These are phyloP conservation scores for Scedosporium aurantiacum DNA, from an alignment of 2,329 filamentous ascomycete species.

Conservation along the genomic window DNA sequence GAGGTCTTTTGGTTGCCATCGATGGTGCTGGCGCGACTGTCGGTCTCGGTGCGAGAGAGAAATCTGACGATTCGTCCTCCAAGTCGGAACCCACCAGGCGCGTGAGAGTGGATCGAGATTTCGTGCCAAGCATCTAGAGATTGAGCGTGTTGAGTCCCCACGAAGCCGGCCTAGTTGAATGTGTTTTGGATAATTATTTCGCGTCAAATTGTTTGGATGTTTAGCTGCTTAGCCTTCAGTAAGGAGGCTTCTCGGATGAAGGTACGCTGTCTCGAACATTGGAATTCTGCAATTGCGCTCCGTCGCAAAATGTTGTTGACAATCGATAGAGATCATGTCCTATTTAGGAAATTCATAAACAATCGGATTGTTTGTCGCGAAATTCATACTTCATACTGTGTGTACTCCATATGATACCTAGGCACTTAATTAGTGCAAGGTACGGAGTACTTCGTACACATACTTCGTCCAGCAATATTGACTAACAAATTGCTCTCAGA, in stretches of 20 bases:
- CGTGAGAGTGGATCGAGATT: not conserved
- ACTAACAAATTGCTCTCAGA: too few species aligned
- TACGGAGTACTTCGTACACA: too few species aligned
- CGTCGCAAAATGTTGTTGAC: not conserved
- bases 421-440: not conserved
- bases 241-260: too few species aligned
- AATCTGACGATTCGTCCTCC: conserved; percentile 2
- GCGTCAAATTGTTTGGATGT: too few species aligned
- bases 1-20: conserved; percentile 2
- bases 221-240: too few species aligned
- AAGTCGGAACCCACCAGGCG: conserved; percentile 5
- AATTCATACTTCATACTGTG: too few species aligned
- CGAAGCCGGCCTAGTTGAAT: too few species aligned
- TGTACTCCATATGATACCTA: too few species aligned
- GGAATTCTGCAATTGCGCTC: not conserved
- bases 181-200: too few species aligned
- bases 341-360: conserved; percentile 4
- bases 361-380: not conserved
- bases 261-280: not conserved
- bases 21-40: not conserved
- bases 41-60: not conserved
- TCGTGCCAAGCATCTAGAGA: not conserved
- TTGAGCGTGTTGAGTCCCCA: not conserved
- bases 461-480: not conserved
- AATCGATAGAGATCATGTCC: not conserved